Percentiles rank a stretch among this genome's conserved stretches.
These are phyloP conservation scores for Adansonia madagascariensis DNA, from an alignment of 441 rosid species.

Conservation along the genomic window DNA sequence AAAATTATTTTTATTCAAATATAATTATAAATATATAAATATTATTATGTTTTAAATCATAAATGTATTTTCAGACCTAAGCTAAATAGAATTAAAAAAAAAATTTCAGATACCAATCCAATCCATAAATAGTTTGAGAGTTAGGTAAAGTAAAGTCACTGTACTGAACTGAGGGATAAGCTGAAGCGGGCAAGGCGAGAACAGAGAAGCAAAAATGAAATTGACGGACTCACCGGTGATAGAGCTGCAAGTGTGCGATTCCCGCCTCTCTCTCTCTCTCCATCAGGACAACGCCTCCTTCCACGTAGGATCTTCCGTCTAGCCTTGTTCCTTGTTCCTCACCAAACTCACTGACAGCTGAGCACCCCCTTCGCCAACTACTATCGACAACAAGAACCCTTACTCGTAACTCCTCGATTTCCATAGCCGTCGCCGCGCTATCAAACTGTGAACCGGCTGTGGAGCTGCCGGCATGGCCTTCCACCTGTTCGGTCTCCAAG, in stretches of 20 bases:
- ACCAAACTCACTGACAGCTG: slow-evolving; percentile 87
- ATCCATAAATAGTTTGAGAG: too few relatives aligned
- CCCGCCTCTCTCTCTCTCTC: slow-evolving; percentile 53
- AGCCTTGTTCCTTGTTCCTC: slow-evolving; percentile 88
- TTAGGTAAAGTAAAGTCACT: too few relatives aligned
- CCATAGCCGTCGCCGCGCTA: slow-evolving; percentile 52
- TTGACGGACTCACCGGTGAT: slow-evolving; percentile 84
- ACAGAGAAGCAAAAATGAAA: slow-evolving; percentile 48
- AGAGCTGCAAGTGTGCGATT: slow-evolving; percentile 62
- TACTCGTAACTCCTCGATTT: slow-evolving; percentile 72
- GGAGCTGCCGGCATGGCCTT: slow-evolving; percentile 86
- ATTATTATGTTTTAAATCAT: too few relatives aligned
- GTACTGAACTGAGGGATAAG: background rate
- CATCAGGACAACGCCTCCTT: slow-evolving; percentile 82
- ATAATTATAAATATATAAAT: too few relatives aligned
- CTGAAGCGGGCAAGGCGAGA: too few relatives aligned
- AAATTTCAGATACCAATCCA: too few relatives aligned
- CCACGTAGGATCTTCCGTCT: slow-evolving; percentile 91
- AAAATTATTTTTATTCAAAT: too few relatives aligned
- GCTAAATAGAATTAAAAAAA: too few relatives aligned
- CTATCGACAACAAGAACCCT: slow-evolving; percentile 24
- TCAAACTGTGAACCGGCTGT: slow-evolving; percentile 83
- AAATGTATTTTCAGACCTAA: too few relatives aligned
- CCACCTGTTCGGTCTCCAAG: slow-evolving; percentile 69
- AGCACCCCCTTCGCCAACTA: slow-evolving; percentile 39